Conservation (phyloP, 805 yeast genomes). For the Barnettozyma sucrosica region DNA sequence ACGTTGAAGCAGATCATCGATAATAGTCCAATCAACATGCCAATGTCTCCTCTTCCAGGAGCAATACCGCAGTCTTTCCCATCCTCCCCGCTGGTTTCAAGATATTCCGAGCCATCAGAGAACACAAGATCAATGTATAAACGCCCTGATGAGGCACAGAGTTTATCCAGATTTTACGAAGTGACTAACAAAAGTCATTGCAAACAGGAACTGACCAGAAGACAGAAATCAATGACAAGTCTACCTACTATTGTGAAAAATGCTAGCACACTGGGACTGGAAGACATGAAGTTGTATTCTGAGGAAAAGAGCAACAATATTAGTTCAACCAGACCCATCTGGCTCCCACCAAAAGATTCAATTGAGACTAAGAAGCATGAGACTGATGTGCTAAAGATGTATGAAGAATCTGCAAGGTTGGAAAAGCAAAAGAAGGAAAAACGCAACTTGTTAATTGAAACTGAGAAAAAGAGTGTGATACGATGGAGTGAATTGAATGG, state of each 20-base stretch:
- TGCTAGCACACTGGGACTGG: slow-evolving; percentile 39
- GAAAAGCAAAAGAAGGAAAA: slow-evolving; percentile 15
- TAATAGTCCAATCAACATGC: slow-evolving; percentile 26
- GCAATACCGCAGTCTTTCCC: slow-evolving; percentile 5
- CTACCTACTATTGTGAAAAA: slow-evolving; percentile 34
- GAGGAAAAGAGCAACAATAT: slow-evolving; percentile 25
- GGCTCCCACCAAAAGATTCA: slow-evolving; percentile 61
- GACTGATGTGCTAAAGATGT: slow-evolving; percentile 43
- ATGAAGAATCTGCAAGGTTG: slow-evolving; percentile 18
- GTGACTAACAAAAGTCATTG: slow-evolving; percentile 14
- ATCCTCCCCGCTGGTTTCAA: slow-evolving; percentile 1
- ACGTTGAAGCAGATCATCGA: slow-evolving; percentile 20
- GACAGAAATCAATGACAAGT: slow-evolving; percentile 15
- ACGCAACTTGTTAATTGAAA: not conserved
- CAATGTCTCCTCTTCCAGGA: slow-evolving; percentile 49
- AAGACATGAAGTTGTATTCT: slow-evolving; percentile 55
- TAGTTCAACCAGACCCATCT: slow-evolving; percentile 55
- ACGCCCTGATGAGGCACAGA: slow-evolving; percentile 21
- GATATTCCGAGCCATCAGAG: not conserved
- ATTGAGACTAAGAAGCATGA: slow-evolving; percentile 52
- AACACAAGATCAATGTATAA: slow-evolving; percentile 8
- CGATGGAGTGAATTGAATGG: slow-evolving; percentile 22
- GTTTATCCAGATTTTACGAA: slow-evolving; percentile 22
- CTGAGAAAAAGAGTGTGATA: slow-evolving; percentile 11
- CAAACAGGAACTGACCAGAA: slow-evolving; percentile 13